These are phyloP conservation scores for Thalassiosira hispida DNA, from an alignment of 352 stramenopile species.

Conservation along the genomic window DNA sequence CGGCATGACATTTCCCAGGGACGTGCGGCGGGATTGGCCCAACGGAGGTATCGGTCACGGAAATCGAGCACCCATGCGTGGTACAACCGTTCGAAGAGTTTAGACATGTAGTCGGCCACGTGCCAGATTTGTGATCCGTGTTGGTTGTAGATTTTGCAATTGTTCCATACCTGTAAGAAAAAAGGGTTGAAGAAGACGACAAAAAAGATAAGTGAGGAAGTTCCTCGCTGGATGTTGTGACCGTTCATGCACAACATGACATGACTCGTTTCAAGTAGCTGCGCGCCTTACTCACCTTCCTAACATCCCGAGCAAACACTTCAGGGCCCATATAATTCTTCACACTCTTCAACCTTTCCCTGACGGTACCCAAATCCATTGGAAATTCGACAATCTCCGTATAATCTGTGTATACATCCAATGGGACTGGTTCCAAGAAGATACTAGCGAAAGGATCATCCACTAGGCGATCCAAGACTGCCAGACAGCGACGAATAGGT, in stretches of 20 bases:
- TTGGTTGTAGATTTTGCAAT: constrained; percentile 89
- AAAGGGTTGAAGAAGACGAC: neutral
- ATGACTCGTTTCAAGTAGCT: neutral
- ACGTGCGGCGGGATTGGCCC: constrained; percentile 80
- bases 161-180: constrained; percentile 83
- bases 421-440: constrained; percentile 86
- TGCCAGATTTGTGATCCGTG: constrained; percentile 86
- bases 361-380: constrained; percentile 86
- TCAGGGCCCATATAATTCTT: constrained; percentile 83
- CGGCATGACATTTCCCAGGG: constrained; percentile 88
- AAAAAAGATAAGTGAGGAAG: neutral
- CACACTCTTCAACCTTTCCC: constrained; percentile 67
- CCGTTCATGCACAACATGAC: no score
- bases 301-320: constrained; percentile 85
- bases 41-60: constrained; percentile 85
- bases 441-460: constrained; percentile 81
- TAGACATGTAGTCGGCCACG: constrained; percentile 87
- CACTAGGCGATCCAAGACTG: constrained; percentile 75
- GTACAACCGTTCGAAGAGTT: constrained; percentile 87
- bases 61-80: constrained; percentile 89
- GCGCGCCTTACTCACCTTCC: constrained; percentile 74
- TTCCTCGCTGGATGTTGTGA: neutral
- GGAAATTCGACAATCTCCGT: constrained; percentile 83
- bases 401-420: constrained; percentile 83
- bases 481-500: constrained; percentile 77